These are phyloP conservation scores for Geranium incanum DNA, from an alignment of 441 rosid species.

Conservation along the genomic window DNA sequence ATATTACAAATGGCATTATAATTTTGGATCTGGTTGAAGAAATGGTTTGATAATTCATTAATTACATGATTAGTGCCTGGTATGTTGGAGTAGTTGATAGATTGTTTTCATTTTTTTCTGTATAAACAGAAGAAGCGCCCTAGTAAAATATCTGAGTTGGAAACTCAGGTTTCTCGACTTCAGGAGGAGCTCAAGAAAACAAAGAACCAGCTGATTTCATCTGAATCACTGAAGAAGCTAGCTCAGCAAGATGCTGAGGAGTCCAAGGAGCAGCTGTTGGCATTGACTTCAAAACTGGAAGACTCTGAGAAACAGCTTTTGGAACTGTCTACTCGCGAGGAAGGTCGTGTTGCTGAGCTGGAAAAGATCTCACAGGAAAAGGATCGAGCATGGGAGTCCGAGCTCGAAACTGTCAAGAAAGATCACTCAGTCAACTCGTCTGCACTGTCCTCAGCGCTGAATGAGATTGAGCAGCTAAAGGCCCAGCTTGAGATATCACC, in stretches of 20 bases:
- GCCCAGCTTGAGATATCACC: slow-evolving; percentile 58
- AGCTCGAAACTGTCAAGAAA: slow-evolving; percentile 85
- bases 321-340: slow-evolving; percentile 76
- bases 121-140: slow-evolving; percentile 57
- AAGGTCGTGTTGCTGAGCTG: slow-evolving; percentile 69
- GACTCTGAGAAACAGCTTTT: slow-evolving; percentile 58
- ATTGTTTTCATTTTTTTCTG: neutral
- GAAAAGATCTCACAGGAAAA: slow-evolving; percentile 77
- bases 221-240: slow-evolving; percentile 61
- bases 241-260: slow-evolving; percentile 81
- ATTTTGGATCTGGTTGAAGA: neutral
- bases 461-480: slow-evolving; percentile 83
- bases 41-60: neutral
- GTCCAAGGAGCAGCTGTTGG: slow-evolving; percentile 46
- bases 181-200: slow-evolving; percentile 79
- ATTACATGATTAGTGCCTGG: neutral
- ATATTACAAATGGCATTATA: neutral
- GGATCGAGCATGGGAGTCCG: slow-evolving; percentile 88
- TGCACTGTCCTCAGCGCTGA: slow-evolving; percentile 66
- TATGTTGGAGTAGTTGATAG: neutral
- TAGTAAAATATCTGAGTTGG: slow-evolving; percentile 54
- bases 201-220: slow-evolving; percentile 59
- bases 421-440: slow-evolving; percentile 72
- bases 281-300: slow-evolving; percentile 45
- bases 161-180: slow-evolving; percentile 65